Percentiles rank a stretch among this genome's conserved stretches.
Conservation (phyloP, 2,329 filamentous ascomycete genomes). For the Ceratocystis variospora region DNA sequence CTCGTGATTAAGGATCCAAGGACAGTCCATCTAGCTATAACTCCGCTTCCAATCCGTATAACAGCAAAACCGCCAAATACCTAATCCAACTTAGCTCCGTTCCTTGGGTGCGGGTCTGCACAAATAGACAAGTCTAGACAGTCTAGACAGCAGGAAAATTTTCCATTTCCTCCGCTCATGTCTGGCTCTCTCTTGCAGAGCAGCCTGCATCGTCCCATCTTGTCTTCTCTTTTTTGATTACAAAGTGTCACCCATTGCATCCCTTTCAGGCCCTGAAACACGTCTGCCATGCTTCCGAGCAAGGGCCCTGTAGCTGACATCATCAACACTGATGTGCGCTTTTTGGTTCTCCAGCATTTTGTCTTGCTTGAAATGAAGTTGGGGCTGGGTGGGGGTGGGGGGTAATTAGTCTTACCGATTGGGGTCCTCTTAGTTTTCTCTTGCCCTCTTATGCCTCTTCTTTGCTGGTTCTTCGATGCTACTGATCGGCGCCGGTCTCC, state of each 20-base stretch:
- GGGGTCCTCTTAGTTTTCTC: not conserved
- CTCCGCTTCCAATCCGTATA: not conserved
- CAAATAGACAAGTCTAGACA: not conserved
- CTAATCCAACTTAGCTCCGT: no score
- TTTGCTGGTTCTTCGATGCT: not conserved
- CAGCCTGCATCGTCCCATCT: not conserved
- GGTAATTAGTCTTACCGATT: not conserved
- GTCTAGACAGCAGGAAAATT: no score
- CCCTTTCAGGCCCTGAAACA: constrained; percentile 4
- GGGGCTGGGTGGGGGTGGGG: not conserved
- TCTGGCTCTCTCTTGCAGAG: not conserved
- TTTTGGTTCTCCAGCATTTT: not conserved
- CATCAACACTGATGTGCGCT: not conserved
- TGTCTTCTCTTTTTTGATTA: constrained; percentile 1
- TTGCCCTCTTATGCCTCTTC: not conserved
- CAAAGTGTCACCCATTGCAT: constrained; percentile 1
- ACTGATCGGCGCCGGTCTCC: not conserved
- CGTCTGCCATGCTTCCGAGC: constrained; percentile 1
- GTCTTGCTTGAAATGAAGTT: not conserved
- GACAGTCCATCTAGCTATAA: not conserved
- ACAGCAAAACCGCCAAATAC: not conserved
- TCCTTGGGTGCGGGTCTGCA: not conserved
- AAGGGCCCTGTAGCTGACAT: constrained; percentile 4
- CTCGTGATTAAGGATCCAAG: not conserved
- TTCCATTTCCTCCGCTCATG: not conserved